Evolutionary conservation across 2,329 filamentous ascomycete genomes (phyloP).

Genomic region (Penicillium expansum): DNA sequence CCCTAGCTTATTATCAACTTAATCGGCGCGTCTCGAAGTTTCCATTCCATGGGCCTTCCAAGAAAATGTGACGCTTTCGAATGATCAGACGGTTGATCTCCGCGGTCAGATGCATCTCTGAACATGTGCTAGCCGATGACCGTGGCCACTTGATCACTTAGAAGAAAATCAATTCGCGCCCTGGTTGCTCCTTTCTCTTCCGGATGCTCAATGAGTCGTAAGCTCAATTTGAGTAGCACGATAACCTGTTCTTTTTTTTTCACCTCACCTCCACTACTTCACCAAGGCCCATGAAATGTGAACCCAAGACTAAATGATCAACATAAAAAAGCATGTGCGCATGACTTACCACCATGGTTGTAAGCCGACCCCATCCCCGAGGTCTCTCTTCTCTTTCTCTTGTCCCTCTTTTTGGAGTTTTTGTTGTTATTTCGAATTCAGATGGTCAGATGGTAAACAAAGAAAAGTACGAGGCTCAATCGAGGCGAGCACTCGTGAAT

Average conservation of each 20-base stretch:
- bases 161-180: background rate
- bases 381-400: slow-evolving; percentile 1
- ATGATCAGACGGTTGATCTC: slow-evolving; percentile 17
- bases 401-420: background rate
- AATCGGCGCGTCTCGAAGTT: slow-evolving; percentile 11
- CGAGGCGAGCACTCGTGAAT: slow-evolving; percentile 16
- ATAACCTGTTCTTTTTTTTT: background rate
- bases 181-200: background rate
- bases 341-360: slow-evolving; percentile 41
- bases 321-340: slow-evolving; percentile 14
- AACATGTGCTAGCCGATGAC: slow-evolving; percentile 7
- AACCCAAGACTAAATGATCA: slow-evolving; percentile 12
- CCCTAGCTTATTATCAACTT: slow-evolving; percentile 7
- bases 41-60: slow-evolving; percentile 13
- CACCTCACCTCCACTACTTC: slow-evolving; percentile 4
- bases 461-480: slow-evolving; percentile 23
- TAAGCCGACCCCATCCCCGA: slow-evolving; percentile 36
- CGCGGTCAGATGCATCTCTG: slow-evolving; percentile 16
- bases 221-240: background rate
- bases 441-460: slow-evolving; percentile 2
- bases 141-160: background rate
- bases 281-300: slow-evolving; percentile 16
- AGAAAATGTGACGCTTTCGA: slow-evolving; percentile 19
- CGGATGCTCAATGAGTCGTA: background rate
- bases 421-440: background rate